Evolutionary conservation across 441 rosid genomes (phyloP), one percentile per base, ranked within the genome.

Genomic region (Populus hybrid): DNA sequence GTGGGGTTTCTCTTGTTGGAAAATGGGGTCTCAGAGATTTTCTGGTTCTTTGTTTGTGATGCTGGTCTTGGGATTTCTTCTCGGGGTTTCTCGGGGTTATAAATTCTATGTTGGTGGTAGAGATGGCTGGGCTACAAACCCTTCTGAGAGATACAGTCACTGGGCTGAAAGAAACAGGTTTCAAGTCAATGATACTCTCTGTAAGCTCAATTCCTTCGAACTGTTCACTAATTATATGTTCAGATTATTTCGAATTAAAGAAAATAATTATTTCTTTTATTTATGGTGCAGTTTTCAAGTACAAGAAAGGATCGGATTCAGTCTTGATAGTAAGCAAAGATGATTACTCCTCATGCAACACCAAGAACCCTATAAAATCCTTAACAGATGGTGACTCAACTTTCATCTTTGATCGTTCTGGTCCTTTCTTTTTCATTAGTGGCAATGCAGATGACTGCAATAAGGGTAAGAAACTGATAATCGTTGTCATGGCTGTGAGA

Each of bases 121-220:
- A 79, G 85, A 89, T 84, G 99, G 98, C 8, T 95, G 98, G 99
- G 89, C 89, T 73, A 73, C 81, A 12, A 77, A 81, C 6, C 96
- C 98, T 67, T 79, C 85, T 8, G 96, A 93, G 85, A 84, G 81
- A 28, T 92, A 90, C 86, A 74, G 85, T 80, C 93, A 87, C 61
- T 92, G 99, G 97, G 92, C 97, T 70, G 92, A 86, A 20, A 86
- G 95, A 64, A 87, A 83, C 76, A 83, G 98, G 81, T 95, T 93
- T 78, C 94, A 87, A 86, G 89, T 92, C 74, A 93, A 93, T 72
- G 97, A 93, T 78, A 92, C 92, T 73, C 91, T 93, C 73, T 32
- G 98, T 91, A 88, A 79, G 86, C 74, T 26, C 57, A 61, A 8
- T 63, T 21, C 0, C 10, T 53, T 16, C 61, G 21, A 35, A 30